Base-by-base conservation (phyloP, 2,329 filamentous ascomycete genomes). In the Apiospora arundinis region DNA sequence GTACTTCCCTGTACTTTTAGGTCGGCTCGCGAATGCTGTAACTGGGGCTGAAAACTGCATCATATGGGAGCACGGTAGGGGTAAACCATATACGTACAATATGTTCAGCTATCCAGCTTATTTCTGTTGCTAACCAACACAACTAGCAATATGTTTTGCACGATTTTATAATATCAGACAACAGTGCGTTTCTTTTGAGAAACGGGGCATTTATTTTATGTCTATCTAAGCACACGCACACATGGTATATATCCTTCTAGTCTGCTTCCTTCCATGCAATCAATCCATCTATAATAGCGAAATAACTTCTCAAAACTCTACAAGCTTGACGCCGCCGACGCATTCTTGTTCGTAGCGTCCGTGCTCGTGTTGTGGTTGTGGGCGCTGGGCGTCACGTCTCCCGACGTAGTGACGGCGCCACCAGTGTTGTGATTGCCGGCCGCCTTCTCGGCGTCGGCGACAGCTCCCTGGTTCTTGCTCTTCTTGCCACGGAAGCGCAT, bases 401-500 rank as follows among this genome's bases (percentile, higher is more conserved):
- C 65, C 65, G 65, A 67, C 40, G 65, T 67, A 46, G 65, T 46
- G 23, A 46, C 40, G 40, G 14, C 65, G 12, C 25, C 65, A 21
- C 32, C 56, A n/a, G n/a, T n/a, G 56, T 14, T 63, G 56, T n/a
- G n/a, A n/a, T 21, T 16, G 16, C 28, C 11, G 7, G 21, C 28
- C 6, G 32, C 56, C 56, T 40, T 63, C 56, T 44, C 65, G n/a
- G 65, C 65, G n/a, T 44, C 65, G 6, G 65, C n/a, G n/a, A 5
- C 65, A 2, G 14, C 16, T 4, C 40, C 40, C 14, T 46, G 40
- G 14, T 73, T 76, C 72, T 74, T 74, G 60, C 70, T 72, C 69
- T 70, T 75, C 73, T 76, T 75, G 46, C 73, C 76, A 72, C 76
- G 72, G 69, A 74, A 75, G 23, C 74, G 74, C 28, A 72, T 76